phyloP scores from a whole-genome alignment of 2,329 filamentous ascomycete genomes.

The Aspergillus sp. region DNA sequence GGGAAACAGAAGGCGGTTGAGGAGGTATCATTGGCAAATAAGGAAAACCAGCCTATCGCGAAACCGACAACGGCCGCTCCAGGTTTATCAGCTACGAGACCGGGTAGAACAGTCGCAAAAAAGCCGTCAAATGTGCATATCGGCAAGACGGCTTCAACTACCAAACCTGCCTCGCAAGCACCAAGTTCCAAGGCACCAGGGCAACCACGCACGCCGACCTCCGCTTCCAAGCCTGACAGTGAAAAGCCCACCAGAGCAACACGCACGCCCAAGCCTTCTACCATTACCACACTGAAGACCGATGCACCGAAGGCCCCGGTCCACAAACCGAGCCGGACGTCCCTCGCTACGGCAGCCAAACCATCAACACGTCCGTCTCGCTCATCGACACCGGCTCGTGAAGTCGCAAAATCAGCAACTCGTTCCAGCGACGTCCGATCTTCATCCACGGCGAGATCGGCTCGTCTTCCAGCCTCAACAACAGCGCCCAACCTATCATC shows the following conservation, averaged over 20 bases:
- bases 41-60: slow-evolving; percentile 23
- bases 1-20: slow-evolving; percentile 11
- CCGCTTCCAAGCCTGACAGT: slow-evolving; percentile 27
- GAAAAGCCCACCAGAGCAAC: slow-evolving; percentile 24
- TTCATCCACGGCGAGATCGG: slow-evolving; percentile 47
- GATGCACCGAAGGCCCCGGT: slow-evolving; percentile 32
- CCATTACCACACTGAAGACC: slow-evolving; percentile 35
- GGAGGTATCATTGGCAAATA: slow-evolving; percentile 21
- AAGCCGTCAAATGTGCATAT: slow-evolving; percentile 38
- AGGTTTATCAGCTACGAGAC: slow-evolving; percentile 25
- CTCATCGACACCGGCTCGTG: slow-evolving; percentile 36
- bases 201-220: slow-evolving; percentile 26
- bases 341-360: slow-evolving; percentile 37
- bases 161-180: slow-evolving; percentile 27
- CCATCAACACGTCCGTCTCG: slow-evolving; percentile 31
- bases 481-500: slow-evolving; percentile 48
- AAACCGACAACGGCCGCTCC: slow-evolving; percentile 13
- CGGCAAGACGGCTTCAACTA: slow-evolving; percentile 26
- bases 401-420: slow-evolving; percentile 31
- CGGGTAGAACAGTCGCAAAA: slow-evolving; percentile 33
- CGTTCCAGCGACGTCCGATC: slow-evolving; percentile 36
- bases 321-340: slow-evolving; percentile 39
- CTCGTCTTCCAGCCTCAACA: slow-evolving; percentile 46
- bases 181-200: slow-evolving; percentile 27
- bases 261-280: slow-evolving; percentile 31